phyloP scores from a whole-genome alignment of 176 grass and related monocot species.

The Dactylis glomerata region DNA sequence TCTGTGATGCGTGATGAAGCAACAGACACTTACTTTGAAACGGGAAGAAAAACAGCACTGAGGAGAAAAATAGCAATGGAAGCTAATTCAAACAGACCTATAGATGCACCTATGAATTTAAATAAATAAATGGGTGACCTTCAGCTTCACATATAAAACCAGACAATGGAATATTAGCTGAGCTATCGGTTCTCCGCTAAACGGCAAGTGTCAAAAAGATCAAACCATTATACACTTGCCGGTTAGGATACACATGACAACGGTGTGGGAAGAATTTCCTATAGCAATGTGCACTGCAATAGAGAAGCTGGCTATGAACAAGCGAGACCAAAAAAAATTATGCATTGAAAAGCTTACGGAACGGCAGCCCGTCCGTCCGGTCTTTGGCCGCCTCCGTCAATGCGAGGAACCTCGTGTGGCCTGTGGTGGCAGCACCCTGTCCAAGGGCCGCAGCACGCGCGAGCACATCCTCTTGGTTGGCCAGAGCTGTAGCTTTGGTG shows the following conservation, averaged over 20 bases:
- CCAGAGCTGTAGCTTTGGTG: constrained; percentile 46
- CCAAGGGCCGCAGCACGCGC: constrained; percentile 89
- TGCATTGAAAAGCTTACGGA: constrained; percentile 89
- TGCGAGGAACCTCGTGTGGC: constrained; percentile 96
- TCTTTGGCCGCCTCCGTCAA: constrained; percentile 97
- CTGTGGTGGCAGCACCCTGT: constrained; percentile 83
- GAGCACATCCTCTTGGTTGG: constrained; percentile 89
- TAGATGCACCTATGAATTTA: too few species aligned
- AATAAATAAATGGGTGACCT: too few species aligned
- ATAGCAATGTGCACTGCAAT: constrained; percentile 54
- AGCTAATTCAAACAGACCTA: too few species aligned
- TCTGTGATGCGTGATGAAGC: too few species aligned
- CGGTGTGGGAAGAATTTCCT: constrained; percentile 40
- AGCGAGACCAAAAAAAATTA: constrained; percentile 39
- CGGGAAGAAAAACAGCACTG: too few species aligned
- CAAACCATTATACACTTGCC: constrained; percentile 27
- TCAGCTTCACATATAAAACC: too few species aligned
- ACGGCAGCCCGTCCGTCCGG: constrained; percentile 87
- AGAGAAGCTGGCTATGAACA: constrained; percentile 28
- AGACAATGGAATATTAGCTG: too few species aligned
- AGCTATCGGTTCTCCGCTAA: neutral
- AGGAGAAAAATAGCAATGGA: too few species aligned
- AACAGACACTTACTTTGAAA: too few species aligned
- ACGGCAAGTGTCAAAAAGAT: constrained; percentile 19
- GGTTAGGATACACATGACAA: constrained; percentile 3